Conservation (phyloP, 2,329 filamentous ascomycete genomes). For the Macrophomina phaseolina region DNA sequence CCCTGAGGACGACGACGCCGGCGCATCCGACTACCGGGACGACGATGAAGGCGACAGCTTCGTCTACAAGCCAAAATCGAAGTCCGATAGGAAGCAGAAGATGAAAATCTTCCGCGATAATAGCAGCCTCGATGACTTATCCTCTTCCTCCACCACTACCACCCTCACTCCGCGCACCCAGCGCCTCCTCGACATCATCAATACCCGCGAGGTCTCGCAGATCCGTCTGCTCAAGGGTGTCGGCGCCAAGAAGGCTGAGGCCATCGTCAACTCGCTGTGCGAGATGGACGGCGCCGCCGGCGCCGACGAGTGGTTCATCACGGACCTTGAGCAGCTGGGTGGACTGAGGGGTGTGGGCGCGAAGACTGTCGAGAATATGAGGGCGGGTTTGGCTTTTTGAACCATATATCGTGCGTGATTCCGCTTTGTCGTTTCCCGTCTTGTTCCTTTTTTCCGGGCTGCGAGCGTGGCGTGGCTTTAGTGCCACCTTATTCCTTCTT, state of each 20-base stretch:
- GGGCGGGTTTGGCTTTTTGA: conserved; percentile 42
- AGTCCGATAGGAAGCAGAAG: conserved; percentile 39
- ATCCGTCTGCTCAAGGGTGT: conserved; percentile 74
- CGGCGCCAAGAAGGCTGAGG: conserved; percentile 72
- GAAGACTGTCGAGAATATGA: conserved; percentile 59
- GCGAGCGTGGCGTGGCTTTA: background rate
- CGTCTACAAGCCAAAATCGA: conserved; percentile 43
- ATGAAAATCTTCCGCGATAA: conserved; percentile 44
- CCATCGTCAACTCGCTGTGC: conserved; percentile 55
- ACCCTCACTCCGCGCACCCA: conserved; percentile 59
- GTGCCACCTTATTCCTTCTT: background rate
- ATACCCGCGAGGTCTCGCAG: conserved; percentile 69
- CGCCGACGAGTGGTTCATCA: conserved; percentile 34
- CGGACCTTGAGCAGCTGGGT: conserved; percentile 51
- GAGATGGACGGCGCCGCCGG: conserved; percentile 52
- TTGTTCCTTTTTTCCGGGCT: background rate
- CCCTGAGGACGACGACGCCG: conserved; percentile 41
- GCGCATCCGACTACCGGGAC: conserved; percentile 35
- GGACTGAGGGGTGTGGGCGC: conserved; percentile 56
- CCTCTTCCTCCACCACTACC: background rate
- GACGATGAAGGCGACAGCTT: conserved; percentile 48
- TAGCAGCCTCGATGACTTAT: conserved; percentile 22
- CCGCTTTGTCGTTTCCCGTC: background rate
- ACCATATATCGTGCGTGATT: background rate
- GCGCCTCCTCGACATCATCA: conserved; percentile 72